A percentile compares a stretch with the other conserved stretches of the same genome.
Conservation (phyloP, 2,329 filamentous ascomycete genomes). For the Alternaria sp. region DNA sequence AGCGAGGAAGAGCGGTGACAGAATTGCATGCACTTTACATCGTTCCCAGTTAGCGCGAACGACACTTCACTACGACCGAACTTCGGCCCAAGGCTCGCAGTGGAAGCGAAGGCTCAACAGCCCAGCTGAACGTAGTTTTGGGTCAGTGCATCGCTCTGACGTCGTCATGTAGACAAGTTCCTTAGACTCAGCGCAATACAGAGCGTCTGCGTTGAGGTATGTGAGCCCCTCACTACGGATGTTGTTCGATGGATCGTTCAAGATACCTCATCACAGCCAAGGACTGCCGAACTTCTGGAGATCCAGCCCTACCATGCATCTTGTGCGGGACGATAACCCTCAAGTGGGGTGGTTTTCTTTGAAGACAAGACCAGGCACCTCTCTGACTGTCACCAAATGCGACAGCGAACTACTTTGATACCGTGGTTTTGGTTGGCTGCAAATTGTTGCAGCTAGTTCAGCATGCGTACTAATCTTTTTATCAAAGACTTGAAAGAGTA, state of each 20-base stretch:
- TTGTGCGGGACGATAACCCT: constrained; percentile 16
- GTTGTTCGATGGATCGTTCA: not conserved
- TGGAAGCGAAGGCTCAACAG: constrained; percentile 2
- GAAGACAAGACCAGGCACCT: constrained; percentile 8
- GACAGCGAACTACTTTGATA: constrained; percentile 26
- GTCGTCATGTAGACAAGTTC: not conserved
- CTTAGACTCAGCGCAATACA: not conserved
- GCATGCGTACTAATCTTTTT: constrained; percentile 29
- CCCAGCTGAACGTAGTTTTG: constrained; percentile 10
- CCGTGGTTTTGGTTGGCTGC: constrained; percentile 18
- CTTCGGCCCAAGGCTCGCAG: constrained; percentile 17
- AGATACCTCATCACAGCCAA: not conserved
- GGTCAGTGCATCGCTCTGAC: constrained; percentile 1
- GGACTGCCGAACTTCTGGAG: not conserved
- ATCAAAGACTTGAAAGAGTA: constrained; percentile 39
- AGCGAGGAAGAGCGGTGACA: constrained; percentile 35
- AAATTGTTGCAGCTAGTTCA: constrained; percentile 14
- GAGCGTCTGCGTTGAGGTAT: not conserved
- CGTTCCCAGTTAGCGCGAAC: constrained; percentile 17
- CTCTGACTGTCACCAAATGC: constrained; percentile 17
- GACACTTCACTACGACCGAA: constrained; percentile 21
- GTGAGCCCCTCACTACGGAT: not conserved
- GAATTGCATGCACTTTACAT: constrained; percentile 14
- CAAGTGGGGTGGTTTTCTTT: constrained; percentile 11
- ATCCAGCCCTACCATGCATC: constrained; percentile 21